Conservation (phyloP, 1,139 yeast species). For the Candida tropicalis region DNA sequence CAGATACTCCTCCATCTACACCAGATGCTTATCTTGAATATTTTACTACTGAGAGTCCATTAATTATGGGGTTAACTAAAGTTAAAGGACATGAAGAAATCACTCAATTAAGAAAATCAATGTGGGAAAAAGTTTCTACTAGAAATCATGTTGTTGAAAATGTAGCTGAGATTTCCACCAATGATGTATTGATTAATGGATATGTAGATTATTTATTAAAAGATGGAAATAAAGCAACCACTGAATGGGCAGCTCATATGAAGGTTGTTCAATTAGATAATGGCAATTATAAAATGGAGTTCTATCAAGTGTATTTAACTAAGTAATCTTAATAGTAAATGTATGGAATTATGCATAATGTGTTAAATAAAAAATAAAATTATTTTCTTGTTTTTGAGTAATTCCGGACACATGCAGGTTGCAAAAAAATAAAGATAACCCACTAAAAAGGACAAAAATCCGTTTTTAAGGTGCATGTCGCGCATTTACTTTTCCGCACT, state of each 20-base stretch:
- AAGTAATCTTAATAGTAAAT: too few species aligned
- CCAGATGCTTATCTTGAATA: constrained; percentile 22
- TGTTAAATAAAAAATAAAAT: background rate
- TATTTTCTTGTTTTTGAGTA: background rate
- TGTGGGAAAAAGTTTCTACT: constrained; percentile 25
- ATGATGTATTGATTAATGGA: constrained; percentile 21
- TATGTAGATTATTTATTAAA: constrained; percentile 24
- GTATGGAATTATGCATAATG: background rate
- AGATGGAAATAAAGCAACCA: constrained; percentile 20
- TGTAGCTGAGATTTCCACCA: constrained; percentile 18
- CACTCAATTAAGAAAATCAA: constrained; percentile 20
- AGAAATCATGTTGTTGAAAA: constrained; percentile 25
- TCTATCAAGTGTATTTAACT: constrained; percentile 24
- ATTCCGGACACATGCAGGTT: constrained; percentile 1
- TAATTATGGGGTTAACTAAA: constrained; percentile 21
- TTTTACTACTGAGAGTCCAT: constrained; percentile 19
- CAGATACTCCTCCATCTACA: constrained; percentile 22
- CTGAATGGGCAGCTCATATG: constrained; percentile 25
- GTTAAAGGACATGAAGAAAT: constrained; percentile 18
- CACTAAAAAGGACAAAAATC: too few species aligned
- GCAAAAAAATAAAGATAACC: background rate
- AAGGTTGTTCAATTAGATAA: constrained; percentile 13
- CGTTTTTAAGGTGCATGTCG: too few species aligned
- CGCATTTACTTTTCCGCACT: too few species aligned
- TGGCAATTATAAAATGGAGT: constrained; percentile 17